These are phyloP conservation scores for Xylaria sp. DNA, from an alignment of 2,329 filamentous ascomycete genomes.

Conservation along the genomic window DNA sequence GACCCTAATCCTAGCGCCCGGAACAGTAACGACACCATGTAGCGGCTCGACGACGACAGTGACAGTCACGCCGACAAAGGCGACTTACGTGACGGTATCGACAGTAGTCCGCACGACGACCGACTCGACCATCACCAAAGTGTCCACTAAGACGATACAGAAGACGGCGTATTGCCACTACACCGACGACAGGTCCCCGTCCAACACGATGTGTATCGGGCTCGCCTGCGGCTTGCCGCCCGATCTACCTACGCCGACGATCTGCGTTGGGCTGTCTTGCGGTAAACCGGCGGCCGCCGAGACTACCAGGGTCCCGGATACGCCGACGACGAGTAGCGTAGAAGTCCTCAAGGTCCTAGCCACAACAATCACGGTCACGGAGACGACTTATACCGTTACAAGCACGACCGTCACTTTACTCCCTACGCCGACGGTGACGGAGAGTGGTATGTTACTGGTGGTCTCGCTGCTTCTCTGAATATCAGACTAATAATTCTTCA, in stretches of 20 bases:
- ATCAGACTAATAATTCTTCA: constrained; percentile 12
- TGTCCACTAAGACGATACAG: constrained; percentile 42
- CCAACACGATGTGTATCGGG: constrained; percentile 17
- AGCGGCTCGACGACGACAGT: constrained; percentile 44
- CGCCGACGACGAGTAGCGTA: neutral
- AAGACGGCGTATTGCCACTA: constrained; percentile 45
- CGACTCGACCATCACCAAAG: constrained; percentile 41
- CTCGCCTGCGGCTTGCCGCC: constrained; percentile 26
- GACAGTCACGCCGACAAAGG: constrained; percentile 42
- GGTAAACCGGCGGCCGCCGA: neutral
- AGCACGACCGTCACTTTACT: constrained; percentile 41
- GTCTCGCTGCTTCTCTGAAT: neutral
- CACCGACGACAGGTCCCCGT: constrained; percentile 33
- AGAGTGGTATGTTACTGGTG: constrained; percentile 37
- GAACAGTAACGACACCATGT: constrained; percentile 44
- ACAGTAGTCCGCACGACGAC: constrained; percentile 43
- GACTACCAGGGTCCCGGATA: constrained; percentile 20
- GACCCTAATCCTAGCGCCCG: constrained; percentile 43
- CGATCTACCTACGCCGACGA: constrained; percentile 14
- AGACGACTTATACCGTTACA: constrained; percentile 41
- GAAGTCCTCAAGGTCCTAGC: constrained; percentile 33
- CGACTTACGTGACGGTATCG: constrained; percentile 41
- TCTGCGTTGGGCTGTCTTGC: constrained; percentile 15
- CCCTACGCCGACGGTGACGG: constrained; percentile 43
- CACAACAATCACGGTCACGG: constrained; percentile 46